Evolutionary conservation across 179 eudicot species (phyloP).

Genomic region (Spinacia oleracea): DNA sequence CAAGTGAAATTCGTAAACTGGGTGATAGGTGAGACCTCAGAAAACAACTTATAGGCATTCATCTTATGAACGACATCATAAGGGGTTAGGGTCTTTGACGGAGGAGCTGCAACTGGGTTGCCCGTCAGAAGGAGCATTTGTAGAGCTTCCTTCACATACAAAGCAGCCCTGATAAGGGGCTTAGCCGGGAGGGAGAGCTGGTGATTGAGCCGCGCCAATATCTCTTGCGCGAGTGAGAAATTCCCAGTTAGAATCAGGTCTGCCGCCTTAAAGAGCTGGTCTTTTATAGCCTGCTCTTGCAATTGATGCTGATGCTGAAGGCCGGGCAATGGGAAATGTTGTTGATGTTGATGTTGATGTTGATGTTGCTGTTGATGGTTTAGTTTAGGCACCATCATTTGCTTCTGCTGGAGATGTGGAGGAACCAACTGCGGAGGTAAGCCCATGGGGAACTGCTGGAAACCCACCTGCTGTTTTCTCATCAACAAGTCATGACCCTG

Average conservation of each 20-base stretch:
- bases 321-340: slow-evolving; percentile 25
- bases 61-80: slow-evolving; percentile 72
- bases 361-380: slow-evolving; percentile 38
- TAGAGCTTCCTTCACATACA: slow-evolving; percentile 76
- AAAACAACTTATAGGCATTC: slow-evolving; percentile 76
- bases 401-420: slow-evolving; percentile 43
- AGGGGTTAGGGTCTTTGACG: slow-evolving; percentile 44
- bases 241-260: slow-evolving; percentile 78
- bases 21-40: slow-evolving; percentile 69
- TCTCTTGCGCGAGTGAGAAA: slow-evolving; percentile 94
- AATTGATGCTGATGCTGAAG: slow-evolving; percentile 41
- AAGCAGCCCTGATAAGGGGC: slow-evolving; percentile 84
- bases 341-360: no score
- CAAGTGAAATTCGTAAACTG: slow-evolving; percentile 85
- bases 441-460: slow-evolving; percentile 28
- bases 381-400: slow-evolving; percentile 37
- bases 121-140: slow-evolving; percentile 55
- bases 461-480: slow-evolving; percentile 34
- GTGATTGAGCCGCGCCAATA: slow-evolving; percentile 99
- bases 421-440: slow-evolving; percentile 28
- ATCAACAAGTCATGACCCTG: slow-evolving; percentile 36
- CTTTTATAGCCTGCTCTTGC: slow-evolving; percentile 61
- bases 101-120: slow-evolving; percentile 41
- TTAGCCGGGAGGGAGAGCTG: slow-evolving; percentile 75
- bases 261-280: slow-evolving; percentile 78